Evolutionary conservation across 2,329 filamentous ascomycete species (phyloP).

Genomic region (Davidsoniella virescens): DNA sequence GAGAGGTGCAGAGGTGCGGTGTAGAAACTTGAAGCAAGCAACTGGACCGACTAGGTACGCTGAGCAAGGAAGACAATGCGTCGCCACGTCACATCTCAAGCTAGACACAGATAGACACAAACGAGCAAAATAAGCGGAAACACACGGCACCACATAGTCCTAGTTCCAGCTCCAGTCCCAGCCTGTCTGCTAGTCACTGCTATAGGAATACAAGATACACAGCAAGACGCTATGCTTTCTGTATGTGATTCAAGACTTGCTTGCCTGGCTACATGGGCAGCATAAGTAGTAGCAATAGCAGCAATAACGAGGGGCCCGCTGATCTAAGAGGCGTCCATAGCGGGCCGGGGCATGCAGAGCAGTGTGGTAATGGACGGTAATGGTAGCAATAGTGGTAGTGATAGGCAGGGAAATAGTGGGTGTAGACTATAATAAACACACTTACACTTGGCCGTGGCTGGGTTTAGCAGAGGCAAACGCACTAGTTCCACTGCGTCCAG

Average conservation of each 20-base stretch:
- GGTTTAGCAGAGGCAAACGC: background rate
- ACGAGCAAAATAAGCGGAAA: constrained; percentile 3
- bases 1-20: background rate
- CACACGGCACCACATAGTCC: background rate
- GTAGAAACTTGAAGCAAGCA: constrained; percentile 2
- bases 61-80: constrained; percentile 7
- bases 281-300: too few species aligned
- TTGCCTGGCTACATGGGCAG: too few species aligned
- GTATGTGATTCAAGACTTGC: too few species aligned
- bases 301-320: too few species aligned
- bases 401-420: background rate
- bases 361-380: background rate
- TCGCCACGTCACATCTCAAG: constrained; percentile 10
- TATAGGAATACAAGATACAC: too few species aligned
- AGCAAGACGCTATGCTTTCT: too few species aligned
- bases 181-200: too few species aligned
- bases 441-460: background rate
- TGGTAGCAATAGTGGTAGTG: background rate
- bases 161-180: too few species aligned
- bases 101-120: background rate
- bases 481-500: constrained; percentile 9
- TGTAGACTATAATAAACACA: background rate
- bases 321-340: background rate
- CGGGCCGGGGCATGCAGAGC: background rate
- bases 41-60: background rate